Base-by-base conservation (phyloP, 192 early-diverging fungal genomes). In the Coemansia sp. region DNA sequence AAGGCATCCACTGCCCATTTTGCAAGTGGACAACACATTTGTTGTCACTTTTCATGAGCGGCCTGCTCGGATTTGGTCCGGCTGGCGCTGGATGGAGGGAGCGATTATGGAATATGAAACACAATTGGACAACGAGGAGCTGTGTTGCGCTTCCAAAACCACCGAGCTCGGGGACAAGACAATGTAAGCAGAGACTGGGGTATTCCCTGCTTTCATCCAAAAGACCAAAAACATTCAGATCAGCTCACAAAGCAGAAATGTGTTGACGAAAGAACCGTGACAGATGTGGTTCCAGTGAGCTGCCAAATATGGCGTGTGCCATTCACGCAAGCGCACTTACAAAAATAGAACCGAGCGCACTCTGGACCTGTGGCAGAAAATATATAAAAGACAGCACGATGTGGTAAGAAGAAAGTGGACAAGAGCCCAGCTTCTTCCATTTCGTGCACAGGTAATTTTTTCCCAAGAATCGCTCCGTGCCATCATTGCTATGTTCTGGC, bases 131-230 rank as follows among this genome's bases (percentile, higher is more conserved):
- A 53, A 27, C 4, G 50, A 29, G 12, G 51, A 53, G 51, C 29
- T 16, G n/a, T 38, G 35, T 16, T 38, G 35, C 35, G 11, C 35
- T 2, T 10, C 5, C 29, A 53, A 28, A 19, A 29, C 10, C 10
- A 10, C 49, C 27, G 29, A 25, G 16, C 49, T 29, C 49, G 49
- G 51, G 11, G 28, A 53, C 51, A 53, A 53, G 31, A 21, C 51
- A 53, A 53, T 53, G 31, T 11, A 32, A 25, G 9, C 51, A 31
- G 31, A 28, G 51, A 16, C 28, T 29, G 51, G 51, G 29, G 51
- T 53, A 53, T 53, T 31, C 60, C 54, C 44, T 31, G 46, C 9
- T 18, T 46, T 58, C n/a, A 3, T 30, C 14, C 4, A 10, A 38
- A 16, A 38, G n/a, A 38, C 35, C n/a, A 16, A 16, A 38, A 38